These are phyloP conservation scores for Vachellia collinsii DNA, from an alignment of 306 rosid species.

Conservation along the genomic window DNA sequence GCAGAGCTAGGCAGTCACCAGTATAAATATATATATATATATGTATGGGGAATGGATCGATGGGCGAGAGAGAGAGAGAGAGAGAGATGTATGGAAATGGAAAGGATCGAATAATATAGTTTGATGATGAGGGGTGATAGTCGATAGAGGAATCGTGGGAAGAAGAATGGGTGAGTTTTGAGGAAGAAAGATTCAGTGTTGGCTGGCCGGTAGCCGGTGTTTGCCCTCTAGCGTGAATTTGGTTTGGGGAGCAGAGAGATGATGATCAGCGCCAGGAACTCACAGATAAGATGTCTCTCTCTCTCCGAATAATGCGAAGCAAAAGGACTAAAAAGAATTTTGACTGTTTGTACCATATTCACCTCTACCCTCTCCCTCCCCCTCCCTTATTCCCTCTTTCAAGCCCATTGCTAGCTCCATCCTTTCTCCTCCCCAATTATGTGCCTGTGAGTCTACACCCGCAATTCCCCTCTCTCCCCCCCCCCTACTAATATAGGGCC, in stretches of 20 bases:
- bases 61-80: too few relatives aligned
- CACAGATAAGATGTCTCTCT: conserved; percentile 48
- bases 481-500: too few relatives aligned
- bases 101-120: background rate
- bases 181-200: conserved; percentile 6
- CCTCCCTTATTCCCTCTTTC: too few relatives aligned
- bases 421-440: too few relatives aligned
- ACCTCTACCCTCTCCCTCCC: background rate
- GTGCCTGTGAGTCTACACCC: too few relatives aligned
- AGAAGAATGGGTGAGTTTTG: background rate
- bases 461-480: too few relatives aligned
- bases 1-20: too few relatives aligned
- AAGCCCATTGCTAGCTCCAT: too few relatives aligned
- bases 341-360: conserved; percentile 34
- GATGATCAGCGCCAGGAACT: conserved; percentile 13
- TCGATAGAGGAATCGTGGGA: background rate
- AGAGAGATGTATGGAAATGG: background rate
- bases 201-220: conserved; percentile 20
- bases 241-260: conserved; percentile 9
- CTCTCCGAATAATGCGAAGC: conserved; percentile 47
- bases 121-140: background rate
- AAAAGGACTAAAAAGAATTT: conserved; percentile 53
- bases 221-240: background rate
- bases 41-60: too few relatives aligned
- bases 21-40: too few relatives aligned